phyloP scores from a whole-genome alignment of 2,329 filamentous ascomycete genomes.

The Gaeumannomyces sp. region DNA sequence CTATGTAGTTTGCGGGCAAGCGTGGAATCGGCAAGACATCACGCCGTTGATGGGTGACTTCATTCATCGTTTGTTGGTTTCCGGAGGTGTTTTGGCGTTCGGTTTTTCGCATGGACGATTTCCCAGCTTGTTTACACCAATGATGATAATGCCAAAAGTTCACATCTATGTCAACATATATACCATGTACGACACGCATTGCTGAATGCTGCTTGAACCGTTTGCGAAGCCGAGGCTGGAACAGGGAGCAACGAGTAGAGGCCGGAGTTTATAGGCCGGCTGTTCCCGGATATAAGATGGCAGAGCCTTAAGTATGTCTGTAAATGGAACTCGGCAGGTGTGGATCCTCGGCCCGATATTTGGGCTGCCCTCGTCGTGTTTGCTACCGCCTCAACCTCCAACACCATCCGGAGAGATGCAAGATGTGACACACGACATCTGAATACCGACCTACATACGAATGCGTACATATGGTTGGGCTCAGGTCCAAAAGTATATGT shows the following conservation, averaged over 20 bases:
- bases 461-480: too few relatives aligned
- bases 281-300: too few relatives aligned
- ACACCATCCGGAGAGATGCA: too few relatives aligned
- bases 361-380: too few relatives aligned
- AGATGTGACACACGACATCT: too few relatives aligned
- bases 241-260: too few relatives aligned
- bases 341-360: background rate
- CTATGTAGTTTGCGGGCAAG: slow-evolving; percentile 73
- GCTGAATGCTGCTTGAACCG: background rate
- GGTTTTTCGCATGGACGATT: slow-evolving; percentile 3
- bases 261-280: too few relatives aligned
- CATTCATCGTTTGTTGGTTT: background rate
- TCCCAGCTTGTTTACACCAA: background rate
- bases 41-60: slow-evolving; percentile 45
- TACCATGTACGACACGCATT: background rate
- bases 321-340: background rate
- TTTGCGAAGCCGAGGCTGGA: too few relatives aligned
- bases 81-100: slow-evolving; percentile 6
- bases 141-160: slow-evolving; percentile 1
- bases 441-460: too few relatives aligned
- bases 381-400: too few relatives aligned
- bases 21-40: slow-evolving; percentile 86
- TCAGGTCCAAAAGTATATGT: too few relatives aligned
- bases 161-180: background rate
- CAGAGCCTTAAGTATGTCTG: background rate